These are phyloP conservation scores for Metschnikowia orientalis DNA, from an alignment of 805 yeast species.

Conservation along the genomic window DNA sequence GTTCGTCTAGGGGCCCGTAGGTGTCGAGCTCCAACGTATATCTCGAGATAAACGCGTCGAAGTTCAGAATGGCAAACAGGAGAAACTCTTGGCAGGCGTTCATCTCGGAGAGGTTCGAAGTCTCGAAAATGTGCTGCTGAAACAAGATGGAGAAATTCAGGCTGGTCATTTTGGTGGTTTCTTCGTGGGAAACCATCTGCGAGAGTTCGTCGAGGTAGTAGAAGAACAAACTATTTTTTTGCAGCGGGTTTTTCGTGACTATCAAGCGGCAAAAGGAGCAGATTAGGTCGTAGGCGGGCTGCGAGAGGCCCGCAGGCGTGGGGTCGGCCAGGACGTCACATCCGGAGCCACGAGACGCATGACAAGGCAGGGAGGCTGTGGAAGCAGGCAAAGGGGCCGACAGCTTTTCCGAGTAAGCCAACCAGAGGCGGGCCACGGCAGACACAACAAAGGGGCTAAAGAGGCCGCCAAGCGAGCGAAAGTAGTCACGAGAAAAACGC, in stretches of 20 bases:
- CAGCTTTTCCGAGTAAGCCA: constrained; percentile 3
- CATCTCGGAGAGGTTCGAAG: constrained; percentile 13
- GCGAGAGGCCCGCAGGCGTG: constrained; percentile 2
- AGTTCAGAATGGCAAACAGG: constrained; percentile 18
- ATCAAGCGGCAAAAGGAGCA: constrained; percentile 15
- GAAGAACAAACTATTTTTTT: constrained; percentile 18
- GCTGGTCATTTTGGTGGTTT: constrained; percentile 26
- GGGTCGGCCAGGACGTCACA: constrained; percentile 7
- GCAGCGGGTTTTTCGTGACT: constrained; percentile 12
- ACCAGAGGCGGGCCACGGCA: constrained; percentile 10
- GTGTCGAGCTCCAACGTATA: constrained; percentile 7
- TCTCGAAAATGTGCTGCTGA: constrained; percentile 28
- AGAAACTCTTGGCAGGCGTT: constrained; percentile 11
- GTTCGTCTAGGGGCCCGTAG: constrained; percentile 11
- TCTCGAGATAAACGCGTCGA: constrained; percentile 9
- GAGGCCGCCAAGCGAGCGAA: constrained; percentile 13
- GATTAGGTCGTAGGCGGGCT: constrained; percentile 7
- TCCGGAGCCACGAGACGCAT: too few relatives aligned
- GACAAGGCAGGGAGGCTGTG: constrained; percentile 6
- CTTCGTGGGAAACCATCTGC: constrained; percentile 16
- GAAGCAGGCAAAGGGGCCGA: constrained; percentile 9
- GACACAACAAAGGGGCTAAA: constrained; percentile 7
- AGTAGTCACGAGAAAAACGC: constrained; percentile 19
- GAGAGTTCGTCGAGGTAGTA: constrained; percentile 17
- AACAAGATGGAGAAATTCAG: constrained; percentile 28